Evolutionary conservation across 2,329 filamentous ascomycete genomes (phyloP).

Genomic region (Colletotrichum falcatum): DNA sequence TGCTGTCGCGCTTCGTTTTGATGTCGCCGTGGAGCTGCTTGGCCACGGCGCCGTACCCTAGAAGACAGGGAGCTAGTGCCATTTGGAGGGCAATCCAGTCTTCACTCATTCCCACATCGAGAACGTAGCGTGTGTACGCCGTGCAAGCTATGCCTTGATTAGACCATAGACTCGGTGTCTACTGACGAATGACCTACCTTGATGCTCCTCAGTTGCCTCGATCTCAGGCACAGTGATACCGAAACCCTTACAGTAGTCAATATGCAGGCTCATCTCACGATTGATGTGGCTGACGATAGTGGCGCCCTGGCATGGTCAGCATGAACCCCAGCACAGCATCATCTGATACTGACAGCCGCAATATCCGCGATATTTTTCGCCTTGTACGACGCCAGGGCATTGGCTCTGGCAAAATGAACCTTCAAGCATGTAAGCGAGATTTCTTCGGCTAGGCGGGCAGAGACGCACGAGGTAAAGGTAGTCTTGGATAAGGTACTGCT

Average conservation of each 20-base stretch:
- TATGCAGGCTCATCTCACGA: constrained; percentile 83
- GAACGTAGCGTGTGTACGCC: constrained; percentile 85
- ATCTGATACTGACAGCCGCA: constrained; percentile 64
- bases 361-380: constrained; percentile 80
- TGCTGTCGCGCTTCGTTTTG: constrained; percentile 71
- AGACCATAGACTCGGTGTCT: background rate
- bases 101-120: constrained; percentile 88
- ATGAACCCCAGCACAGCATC: constrained; percentile 43
- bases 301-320: constrained; percentile 61
- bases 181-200: constrained; percentile 62
- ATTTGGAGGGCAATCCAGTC: constrained; percentile 91
- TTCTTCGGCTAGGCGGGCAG: no score
- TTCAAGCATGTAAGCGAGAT: constrained; percentile 48
- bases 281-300: constrained; percentile 81
- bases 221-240: constrained; percentile 81
- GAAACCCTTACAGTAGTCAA: constrained; percentile 85
- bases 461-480: constrained; percentile 83
- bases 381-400: constrained; percentile 88
- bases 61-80: constrained; percentile 84
- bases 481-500: constrained; percentile 90
- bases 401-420: constrained; percentile 89
- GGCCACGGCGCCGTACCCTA: constrained; percentile 89
- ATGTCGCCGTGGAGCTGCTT: constrained; percentile 74
- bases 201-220: constrained; percentile 77
- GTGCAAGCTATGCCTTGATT: constrained; percentile 71